A percentile compares a stretch with the other conserved stretches of the same genome.
Conservation (phyloP, 2,329 filamentous ascomycete species). For the Neofusicoccum ribis region DNA sequence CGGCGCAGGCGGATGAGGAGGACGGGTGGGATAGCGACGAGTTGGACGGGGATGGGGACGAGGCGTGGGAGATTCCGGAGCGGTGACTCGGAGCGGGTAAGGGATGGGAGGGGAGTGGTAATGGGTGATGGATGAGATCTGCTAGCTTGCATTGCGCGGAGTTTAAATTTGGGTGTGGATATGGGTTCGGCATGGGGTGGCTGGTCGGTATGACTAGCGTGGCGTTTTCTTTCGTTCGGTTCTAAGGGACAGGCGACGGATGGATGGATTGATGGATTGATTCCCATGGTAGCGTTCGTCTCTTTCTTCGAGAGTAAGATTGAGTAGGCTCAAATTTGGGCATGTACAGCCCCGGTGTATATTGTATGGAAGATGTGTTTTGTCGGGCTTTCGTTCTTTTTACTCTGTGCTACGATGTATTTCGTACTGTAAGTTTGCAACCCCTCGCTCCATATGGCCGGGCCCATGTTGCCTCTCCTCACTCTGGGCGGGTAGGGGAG, state of each 20-base stretch:
- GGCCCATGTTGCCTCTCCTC: too few relatives aligned
- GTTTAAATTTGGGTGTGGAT: not conserved
- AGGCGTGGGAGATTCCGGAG: constrained; percentile 23
- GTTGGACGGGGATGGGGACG: constrained; percentile 40
- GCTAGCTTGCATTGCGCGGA: constrained; percentile 9
- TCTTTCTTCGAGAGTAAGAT: not conserved
- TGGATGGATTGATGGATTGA: not conserved
- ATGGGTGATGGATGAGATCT: not conserved
- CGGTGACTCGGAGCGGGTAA: constrained; percentile 4
- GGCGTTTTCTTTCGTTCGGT: not conserved
- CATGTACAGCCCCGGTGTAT: not conserved
- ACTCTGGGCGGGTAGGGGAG: too few relatives aligned
- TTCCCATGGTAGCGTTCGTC: not conserved
- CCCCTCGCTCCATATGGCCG: too few relatives aligned
- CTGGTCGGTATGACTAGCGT: not conserved
- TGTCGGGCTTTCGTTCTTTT: too few relatives aligned
- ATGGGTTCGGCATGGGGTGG: not conserved
- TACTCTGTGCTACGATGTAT: too few relatives aligned
- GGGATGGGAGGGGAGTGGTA: too few relatives aligned
- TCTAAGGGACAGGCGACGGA: too few relatives aligned
- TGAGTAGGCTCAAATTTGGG: not conserved
- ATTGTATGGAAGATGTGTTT: not conserved
- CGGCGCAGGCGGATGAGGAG: constrained; percentile 56
- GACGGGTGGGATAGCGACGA: constrained; percentile 63
- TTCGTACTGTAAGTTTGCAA: too few relatives aligned